A percentile compares a stretch with the other conserved stretches of the same genome.
Evolutionary conservation across 306 rosid genomes (phyloP).

Genomic region (Quercus aquifolioides): DNA sequence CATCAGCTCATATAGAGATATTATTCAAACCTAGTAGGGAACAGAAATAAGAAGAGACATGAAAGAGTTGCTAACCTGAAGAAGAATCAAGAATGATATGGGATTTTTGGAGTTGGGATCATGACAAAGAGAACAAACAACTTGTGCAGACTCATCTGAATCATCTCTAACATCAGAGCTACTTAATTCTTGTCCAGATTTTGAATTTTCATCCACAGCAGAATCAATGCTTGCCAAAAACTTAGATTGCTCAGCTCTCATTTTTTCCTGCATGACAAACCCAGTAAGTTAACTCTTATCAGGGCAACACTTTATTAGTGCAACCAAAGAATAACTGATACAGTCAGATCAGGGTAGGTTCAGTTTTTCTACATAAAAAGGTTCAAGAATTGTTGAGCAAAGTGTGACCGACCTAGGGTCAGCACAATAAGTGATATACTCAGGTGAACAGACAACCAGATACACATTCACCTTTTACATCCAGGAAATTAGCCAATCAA

Average conservation of each 20-base stretch:
- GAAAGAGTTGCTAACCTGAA: conserved; percentile 50
- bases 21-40: background rate
- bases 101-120: conserved; percentile 67
- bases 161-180: conserved; percentile 38
- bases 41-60: background rate
- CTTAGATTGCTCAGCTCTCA: conserved; percentile 86
- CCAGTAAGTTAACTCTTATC: conserved; percentile 13
- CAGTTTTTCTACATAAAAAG: background rate
- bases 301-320: conserved; percentile 16
- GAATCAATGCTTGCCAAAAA: conserved; percentile 78
- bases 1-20: background rate
- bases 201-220: conserved; percentile 50
- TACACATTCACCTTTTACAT: conserved; percentile 7
- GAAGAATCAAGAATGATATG: conserved; percentile 74
- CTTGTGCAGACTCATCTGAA: conserved; percentile 54
- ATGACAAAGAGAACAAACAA: conserved; percentile 93
- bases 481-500: conserved; percentile 2
- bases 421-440: conserved; percentile 4
- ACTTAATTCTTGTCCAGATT: conserved; percentile 41
- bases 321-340: background rate
- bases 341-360: background rate
- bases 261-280: conserved; percentile 60
- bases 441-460: conserved; percentile 6
- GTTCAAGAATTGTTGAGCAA: background rate
- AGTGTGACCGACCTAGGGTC: conserved; percentile 5